A percentile compares a stretch with the other conserved stretches of the same genome.
Conservation (phyloP, 2,329 filamentous ascomycete genomes). For the Emmonsiellopsis sp. region DNA sequence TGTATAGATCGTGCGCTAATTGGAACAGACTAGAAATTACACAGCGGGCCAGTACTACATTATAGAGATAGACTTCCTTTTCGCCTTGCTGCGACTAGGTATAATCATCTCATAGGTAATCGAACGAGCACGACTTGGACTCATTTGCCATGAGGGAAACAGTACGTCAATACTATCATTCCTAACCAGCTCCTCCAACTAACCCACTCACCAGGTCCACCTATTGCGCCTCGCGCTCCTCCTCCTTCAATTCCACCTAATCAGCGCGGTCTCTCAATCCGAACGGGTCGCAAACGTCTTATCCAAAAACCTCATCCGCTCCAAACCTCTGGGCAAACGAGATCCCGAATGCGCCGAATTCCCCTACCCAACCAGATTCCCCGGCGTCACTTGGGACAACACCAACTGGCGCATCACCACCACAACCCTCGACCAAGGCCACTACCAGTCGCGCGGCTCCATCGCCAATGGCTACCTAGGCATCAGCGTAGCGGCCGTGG, state of each 20-base stretch:
- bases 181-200: not conserved
- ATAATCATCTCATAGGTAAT: no score
- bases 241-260: not conserved
- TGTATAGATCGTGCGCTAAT: no score
- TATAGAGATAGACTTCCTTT: no score
- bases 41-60: no score
- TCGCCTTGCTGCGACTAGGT: no score
- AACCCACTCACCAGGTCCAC: not conserved
- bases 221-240: constrained; percentile 2
- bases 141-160: not conserved
- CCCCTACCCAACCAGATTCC: constrained; percentile 42
- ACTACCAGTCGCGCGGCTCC: constrained; percentile 52
- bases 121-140: not conserved
- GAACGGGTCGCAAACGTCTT: constrained; percentile 6
- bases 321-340: not conserved
- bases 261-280: not conserved
- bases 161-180: not conserved
- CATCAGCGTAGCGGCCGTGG: constrained; percentile 53
- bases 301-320: constrained; percentile 3
- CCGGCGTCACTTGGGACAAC: constrained; percentile 51
- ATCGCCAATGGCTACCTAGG: constrained; percentile 58
- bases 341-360: not conserved
- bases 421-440: constrained; percentile 45
- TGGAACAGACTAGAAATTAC: no score
- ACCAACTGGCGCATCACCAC: constrained; percentile 49